Evolutionary conservation across 2,329 filamentous ascomycete genomes (phyloP).

Genomic region (Ophiostoma ips): DNA sequence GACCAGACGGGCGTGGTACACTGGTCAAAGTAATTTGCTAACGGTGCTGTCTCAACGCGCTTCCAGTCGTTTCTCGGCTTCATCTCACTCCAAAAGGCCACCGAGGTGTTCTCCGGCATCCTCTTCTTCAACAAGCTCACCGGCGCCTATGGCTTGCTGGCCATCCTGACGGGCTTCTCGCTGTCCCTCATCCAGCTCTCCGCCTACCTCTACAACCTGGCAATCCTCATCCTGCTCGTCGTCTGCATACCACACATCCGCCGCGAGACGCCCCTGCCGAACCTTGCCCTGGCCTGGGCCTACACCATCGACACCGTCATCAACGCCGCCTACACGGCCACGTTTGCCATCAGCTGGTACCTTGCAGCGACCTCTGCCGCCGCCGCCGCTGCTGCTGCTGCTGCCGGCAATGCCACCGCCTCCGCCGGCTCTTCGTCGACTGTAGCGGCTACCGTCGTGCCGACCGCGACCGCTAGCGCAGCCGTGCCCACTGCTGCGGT

Average conservation of each 20-base stretch:
- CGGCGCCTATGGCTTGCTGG: slow-evolving; percentile 79
- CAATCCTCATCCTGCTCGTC: slow-evolving; percentile 52
- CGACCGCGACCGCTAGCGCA: neutral
- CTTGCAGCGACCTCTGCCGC: slow-evolving; percentile 22
- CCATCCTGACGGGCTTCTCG: slow-evolving; percentile 73
- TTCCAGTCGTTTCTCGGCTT: slow-evolving; percentile 70
- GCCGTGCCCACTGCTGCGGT: neutral
- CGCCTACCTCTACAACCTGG: slow-evolving; percentile 80
- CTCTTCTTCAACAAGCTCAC: slow-evolving; percentile 87
- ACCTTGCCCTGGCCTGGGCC: slow-evolving; percentile 68
- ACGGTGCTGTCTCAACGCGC: neutral
- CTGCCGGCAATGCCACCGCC: too few relatives aligned
- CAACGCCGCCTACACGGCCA: slow-evolving; percentile 68
- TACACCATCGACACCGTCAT: slow-evolving; percentile 72
- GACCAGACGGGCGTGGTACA: neutral
- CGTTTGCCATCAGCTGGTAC: slow-evolving; percentile 80
- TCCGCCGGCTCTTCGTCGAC: neutral
- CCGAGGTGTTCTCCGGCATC: slow-evolving; percentile 69
- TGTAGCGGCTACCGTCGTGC: neutral
- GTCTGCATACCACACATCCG: slow-evolving; percentile 70
- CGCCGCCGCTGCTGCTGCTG: neutral
- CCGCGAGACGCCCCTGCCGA: slow-evolving; percentile 63
- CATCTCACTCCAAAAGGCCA: slow-evolving; percentile 74
- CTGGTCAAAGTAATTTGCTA: neutral
- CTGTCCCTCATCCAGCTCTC: slow-evolving; percentile 73